Percentiles rank a stretch among this genome's conserved stretches.
phyloP scores from a whole-genome alignment of 148 eudicot species.

The Mesembryanthemum crystallinum region DNA sequence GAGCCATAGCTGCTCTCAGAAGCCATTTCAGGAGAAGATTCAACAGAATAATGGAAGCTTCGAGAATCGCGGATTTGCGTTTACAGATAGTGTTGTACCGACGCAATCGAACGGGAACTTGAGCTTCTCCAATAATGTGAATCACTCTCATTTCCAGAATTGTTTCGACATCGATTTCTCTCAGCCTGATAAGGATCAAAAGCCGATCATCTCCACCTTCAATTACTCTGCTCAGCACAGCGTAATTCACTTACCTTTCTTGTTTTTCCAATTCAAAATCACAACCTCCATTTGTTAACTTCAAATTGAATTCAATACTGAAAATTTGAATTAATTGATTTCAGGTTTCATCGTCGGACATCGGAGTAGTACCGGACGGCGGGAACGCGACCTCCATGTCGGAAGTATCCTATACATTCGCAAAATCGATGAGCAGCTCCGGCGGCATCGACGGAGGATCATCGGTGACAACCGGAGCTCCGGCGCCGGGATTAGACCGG shows the following conservation, averaged over 20 bases:
- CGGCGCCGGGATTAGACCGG: constrained; percentile 40
- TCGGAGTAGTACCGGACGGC: constrained; percentile 83
- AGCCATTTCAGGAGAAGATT: constrained; percentile 19
- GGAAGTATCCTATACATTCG: constrained; percentile 47
- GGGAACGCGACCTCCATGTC: constrained; percentile 50
- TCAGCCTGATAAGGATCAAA: constrained; percentile 37
- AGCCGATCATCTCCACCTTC: constrained; percentile 30
- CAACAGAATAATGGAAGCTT: not conserved
- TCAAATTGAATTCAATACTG: not conserved
- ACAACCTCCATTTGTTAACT: too few relatives aligned
- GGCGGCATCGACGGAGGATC: constrained; percentile 17
- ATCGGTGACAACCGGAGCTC: not conserved
- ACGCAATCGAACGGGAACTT: constrained; percentile 41
- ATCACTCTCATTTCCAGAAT: constrained; percentile 29
- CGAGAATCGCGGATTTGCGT: constrained; percentile 10
- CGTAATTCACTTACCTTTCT: constrained; percentile 12
- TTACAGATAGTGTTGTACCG: constrained; percentile 70
- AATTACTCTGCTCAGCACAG: constrained; percentile 19
- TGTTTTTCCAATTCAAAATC: too few relatives aligned
- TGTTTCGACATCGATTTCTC: constrained; percentile 59
- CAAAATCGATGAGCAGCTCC: constrained; percentile 24
- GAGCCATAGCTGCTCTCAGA: constrained; percentile 24
- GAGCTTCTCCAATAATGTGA: constrained; percentile 9
- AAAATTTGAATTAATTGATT: constrained; percentile 2
- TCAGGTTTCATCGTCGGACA: constrained; percentile 83